Evolutionary conservation across 306 rosid genomes (phyloP).

Genomic region (Cajanus cajan): DNA sequence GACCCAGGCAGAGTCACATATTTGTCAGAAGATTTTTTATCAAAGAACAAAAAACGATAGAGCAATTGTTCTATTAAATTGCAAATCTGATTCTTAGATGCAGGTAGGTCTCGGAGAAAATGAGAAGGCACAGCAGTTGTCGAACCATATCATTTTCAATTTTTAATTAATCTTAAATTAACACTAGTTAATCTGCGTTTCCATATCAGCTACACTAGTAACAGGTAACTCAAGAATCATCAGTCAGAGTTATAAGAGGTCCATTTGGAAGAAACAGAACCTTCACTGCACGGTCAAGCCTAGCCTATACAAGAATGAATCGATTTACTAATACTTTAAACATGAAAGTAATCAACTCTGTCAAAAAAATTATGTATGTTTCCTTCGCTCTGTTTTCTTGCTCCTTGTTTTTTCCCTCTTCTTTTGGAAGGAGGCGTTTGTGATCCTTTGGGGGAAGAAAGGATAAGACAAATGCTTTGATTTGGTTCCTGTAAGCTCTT

Average conservation of each 20-base stretch:
- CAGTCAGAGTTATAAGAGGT: not conserved
- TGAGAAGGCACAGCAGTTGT: not conserved
- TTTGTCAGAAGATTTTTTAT: not conserved
- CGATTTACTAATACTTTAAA: constrained; percentile 29
- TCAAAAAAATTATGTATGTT: constrained; percentile 16
- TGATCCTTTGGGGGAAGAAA: constrained; percentile 29
- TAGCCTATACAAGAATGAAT: constrained; percentile 42
- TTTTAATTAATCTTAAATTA: not conserved
- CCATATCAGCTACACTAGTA: not conserved
- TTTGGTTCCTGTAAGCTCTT: constrained; percentile 24
- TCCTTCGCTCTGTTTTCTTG: constrained; percentile 28
- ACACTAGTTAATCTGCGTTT: not conserved
- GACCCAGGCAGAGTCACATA: not conserved
- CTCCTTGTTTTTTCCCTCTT: constrained; percentile 15
- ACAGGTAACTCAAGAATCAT: constrained; percentile 9
- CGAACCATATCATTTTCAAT: not conserved
- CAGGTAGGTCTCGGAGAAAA: not conserved
- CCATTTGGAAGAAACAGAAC: constrained; percentile 8
- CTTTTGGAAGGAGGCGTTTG: constrained; percentile 14
- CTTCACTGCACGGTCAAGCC: constrained; percentile 23
- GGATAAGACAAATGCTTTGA: constrained; percentile 9
- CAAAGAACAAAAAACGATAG: not conserved
- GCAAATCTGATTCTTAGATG: not conserved
- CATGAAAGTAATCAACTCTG: constrained; percentile 30
- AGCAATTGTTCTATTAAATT: not conserved